phyloP scores from a whole-genome alignment of 345 rosid genomes.

The Bruguiera gymnorhiza region DNA sequence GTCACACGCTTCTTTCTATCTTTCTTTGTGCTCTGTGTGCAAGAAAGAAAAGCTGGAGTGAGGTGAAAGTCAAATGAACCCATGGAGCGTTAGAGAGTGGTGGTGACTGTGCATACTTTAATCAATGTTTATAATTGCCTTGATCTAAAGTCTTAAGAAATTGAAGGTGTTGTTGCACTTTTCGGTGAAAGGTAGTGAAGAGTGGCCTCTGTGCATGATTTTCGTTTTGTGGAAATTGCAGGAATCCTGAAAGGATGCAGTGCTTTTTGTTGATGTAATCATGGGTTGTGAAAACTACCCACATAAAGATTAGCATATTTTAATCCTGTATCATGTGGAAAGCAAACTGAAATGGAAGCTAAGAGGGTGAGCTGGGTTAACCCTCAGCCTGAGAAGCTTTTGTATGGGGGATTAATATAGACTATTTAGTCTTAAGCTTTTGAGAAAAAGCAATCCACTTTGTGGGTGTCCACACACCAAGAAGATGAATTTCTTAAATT shows the following conservation, averaged over 20 bases:
- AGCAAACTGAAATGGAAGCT: constrained; percentile 23
- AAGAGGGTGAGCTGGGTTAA: constrained; percentile 33
- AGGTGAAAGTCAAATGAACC: constrained; percentile 38
- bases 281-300: constrained; percentile 40
- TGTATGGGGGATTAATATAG: neutral
- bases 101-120: constrained; percentile 30
- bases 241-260: constrained; percentile 51
- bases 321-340: constrained; percentile 33
- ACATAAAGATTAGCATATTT: constrained; percentile 24
- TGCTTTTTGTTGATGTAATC: constrained; percentile 53
- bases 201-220: constrained; percentile 17
- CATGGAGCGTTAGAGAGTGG: constrained; percentile 28
- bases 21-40: neutral
- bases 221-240: constrained; percentile 35
- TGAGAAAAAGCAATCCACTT: neutral
- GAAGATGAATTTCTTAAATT: too few relatives aligned
- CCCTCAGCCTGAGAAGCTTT: constrained; percentile 10
- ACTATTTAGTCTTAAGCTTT: constrained; percentile 1
- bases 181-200: constrained; percentile 53
- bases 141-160: constrained; percentile 42
- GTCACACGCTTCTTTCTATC: constrained; percentile 6
- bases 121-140: constrained; percentile 37
- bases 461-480: neutral
- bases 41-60: constrained; percentile 26
- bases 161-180: constrained; percentile 43